Evolutionary conservation across 495 filamentous ascomycete species (phyloP).

Genomic region (Penicillium lividum): DNA sequence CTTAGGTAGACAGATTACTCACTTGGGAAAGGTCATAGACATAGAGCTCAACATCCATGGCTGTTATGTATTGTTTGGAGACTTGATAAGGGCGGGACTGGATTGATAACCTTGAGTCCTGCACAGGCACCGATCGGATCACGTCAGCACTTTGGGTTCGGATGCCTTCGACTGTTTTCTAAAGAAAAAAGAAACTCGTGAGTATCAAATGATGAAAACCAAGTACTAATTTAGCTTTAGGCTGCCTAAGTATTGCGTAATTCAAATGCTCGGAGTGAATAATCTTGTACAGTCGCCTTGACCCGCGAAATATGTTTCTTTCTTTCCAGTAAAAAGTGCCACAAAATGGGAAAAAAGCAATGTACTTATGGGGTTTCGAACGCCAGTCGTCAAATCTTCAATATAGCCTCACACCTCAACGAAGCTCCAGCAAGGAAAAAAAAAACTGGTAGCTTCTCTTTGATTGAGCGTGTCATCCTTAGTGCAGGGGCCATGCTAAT

Average conservation of each 20-base stretch:
- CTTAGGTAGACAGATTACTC: conserved; percentile 6
- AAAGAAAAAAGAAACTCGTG: neutral
- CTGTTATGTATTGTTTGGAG: neutral
- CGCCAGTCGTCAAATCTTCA: neutral
- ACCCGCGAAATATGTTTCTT: no score
- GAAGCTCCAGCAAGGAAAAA: conserved; percentile 38
- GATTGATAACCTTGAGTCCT: conserved; percentile 17
- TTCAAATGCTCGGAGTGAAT: neutral
- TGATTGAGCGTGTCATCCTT: conserved; percentile 99
- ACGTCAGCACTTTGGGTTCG: conserved; percentile 38
- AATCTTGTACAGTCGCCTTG: neutral
- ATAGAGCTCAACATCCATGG: conserved; percentile 87
- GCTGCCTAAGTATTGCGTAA: neutral
- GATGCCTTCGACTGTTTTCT: conserved; percentile 22
- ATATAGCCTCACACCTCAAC: conserved; percentile 20
- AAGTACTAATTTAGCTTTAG: neutral
- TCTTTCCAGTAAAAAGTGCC: neutral
- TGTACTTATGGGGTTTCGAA: neutral
- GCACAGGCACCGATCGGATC: conserved; percentile 35
- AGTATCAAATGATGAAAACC: neutral
- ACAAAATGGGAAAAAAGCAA: neutral
- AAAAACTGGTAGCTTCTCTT: conserved; percentile 91
- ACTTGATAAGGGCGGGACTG: conserved; percentile 4
- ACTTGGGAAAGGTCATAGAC: conserved; percentile 92
- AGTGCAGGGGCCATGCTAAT: conserved; percentile 99